phyloP scores from a whole-genome alignment of 257 asterid species.

The Thymus mandschuricus region DNA sequence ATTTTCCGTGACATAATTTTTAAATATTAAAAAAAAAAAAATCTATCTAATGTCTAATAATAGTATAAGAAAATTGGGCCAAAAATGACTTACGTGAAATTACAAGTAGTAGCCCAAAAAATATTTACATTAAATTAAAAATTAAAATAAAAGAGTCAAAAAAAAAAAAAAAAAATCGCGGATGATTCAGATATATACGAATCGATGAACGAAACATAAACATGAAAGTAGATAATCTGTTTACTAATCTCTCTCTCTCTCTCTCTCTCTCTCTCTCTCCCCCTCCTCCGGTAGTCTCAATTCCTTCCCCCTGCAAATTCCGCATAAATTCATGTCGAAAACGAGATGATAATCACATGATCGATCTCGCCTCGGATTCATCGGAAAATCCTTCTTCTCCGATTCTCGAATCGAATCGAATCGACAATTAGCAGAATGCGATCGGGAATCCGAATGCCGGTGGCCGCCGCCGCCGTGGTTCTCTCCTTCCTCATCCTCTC shows the following conservation, averaged over 20 bases:
- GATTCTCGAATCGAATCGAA: not conserved
- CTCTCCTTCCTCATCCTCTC: conserved; percentile 39
- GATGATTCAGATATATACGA: not conserved
- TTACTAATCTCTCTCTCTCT: too few relatives aligned
- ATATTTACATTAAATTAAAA: not conserved
- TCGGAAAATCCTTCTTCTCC: not conserved
- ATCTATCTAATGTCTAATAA: too few relatives aligned
- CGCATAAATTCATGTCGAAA: not conserved
- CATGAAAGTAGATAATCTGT: too few relatives aligned
- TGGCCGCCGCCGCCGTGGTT: conserved; percentile 28
- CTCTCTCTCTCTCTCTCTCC: too few relatives aligned
- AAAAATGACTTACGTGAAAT: too few relatives aligned
- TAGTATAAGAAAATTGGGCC: too few relatives aligned
- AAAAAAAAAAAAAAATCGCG: not conserved
- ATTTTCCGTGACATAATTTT: too few relatives aligned
- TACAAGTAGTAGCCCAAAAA: not conserved
- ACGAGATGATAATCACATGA: not conserved
- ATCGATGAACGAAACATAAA: not conserved
- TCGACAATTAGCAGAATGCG: conserved; percentile 22
- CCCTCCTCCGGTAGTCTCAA: too few relatives aligned
- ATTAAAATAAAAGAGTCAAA: too few relatives aligned
- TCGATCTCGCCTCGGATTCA: not conserved
- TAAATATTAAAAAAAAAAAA: too few relatives aligned
- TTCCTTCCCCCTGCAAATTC: too few relatives aligned
- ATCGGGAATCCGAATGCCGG: conserved; percentile 2